phyloP scores from a whole-genome alignment of 495 filamentous ascomycete genomes.

The Neurospora cerealis region DNA sequence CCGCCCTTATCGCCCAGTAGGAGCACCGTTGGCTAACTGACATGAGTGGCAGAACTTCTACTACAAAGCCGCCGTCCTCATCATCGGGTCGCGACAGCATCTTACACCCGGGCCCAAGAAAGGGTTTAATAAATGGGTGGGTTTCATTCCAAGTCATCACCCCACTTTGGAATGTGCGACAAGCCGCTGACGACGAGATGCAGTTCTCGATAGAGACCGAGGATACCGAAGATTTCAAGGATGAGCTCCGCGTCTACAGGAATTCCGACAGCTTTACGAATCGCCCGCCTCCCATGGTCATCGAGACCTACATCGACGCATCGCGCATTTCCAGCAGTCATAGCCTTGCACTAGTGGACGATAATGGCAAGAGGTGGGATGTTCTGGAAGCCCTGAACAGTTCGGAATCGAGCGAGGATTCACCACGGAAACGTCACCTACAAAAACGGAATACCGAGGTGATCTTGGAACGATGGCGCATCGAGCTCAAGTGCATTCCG shows the following conservation, averaged over 20 bases:
- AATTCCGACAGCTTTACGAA: constrained; percentile 63
- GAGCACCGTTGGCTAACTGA: constrained; percentile 9
- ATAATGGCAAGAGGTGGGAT: constrained; percentile 85
- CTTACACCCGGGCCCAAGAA: constrained; percentile 53
- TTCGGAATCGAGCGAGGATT: constrained; percentile 46
- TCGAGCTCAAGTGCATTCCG: constrained; percentile 56
- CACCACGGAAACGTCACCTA: constrained; percentile 21
- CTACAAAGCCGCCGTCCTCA: constrained; percentile 76
- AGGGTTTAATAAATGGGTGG: constrained; percentile 86
- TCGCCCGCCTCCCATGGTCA: constrained; percentile 73
- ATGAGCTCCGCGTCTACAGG: constrained; percentile 73
- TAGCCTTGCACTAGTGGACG: constrained; percentile 77
- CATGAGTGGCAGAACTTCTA: constrained; percentile 64
- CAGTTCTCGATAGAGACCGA: constrained; percentile 94
- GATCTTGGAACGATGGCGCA: constrained; percentile 80
- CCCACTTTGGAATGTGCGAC: constrained; percentile 1
- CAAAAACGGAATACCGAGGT: constrained; percentile 50
- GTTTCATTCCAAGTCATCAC: constrained; percentile 22
- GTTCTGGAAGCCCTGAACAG: constrained; percentile 70
- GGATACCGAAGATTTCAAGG: constrained; percentile 75
- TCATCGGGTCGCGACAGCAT: constrained; percentile 67
- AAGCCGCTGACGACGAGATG: neutral
- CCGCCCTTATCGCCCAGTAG: neutral
- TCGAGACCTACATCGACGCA: constrained; percentile 84
- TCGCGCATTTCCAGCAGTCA: constrained; percentile 73